A percentile compares a stretch with the other conserved stretches of the same genome.
phyloP scores from a whole-genome alignment of 176 grass and related monocot genomes.

The Thinopyrum elongatum region DNA sequence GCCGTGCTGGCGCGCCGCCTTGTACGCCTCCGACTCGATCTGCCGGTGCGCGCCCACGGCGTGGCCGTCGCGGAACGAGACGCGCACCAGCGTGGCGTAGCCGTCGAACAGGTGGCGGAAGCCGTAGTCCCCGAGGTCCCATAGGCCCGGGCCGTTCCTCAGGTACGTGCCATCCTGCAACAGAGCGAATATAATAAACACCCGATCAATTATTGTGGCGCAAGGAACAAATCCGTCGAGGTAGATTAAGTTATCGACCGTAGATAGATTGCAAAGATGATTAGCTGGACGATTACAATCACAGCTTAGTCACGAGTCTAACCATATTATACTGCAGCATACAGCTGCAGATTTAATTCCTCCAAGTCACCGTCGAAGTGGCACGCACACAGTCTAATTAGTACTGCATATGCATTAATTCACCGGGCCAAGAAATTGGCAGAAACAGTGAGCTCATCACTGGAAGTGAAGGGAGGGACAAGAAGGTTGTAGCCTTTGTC shows the following conservation, averaged over 20 bases:
- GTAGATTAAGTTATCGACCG: neutral
- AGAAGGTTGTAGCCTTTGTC: neutral
- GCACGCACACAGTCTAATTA: slow-evolving; percentile 16
- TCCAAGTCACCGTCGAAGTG: slow-evolving; percentile 26
- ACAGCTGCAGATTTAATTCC: neutral
- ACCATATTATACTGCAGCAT: slow-evolving; percentile 19
- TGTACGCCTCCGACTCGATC: slow-evolving; percentile 96
- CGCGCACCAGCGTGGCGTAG: slow-evolving; percentile 88
- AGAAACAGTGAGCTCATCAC: slow-evolving; percentile 12
- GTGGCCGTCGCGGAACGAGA: slow-evolving; percentile 62
- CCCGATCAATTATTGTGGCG: neutral
- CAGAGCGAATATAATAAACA: neutral
- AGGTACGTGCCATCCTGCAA: slow-evolving; percentile 92
- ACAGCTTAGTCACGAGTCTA: neutral
- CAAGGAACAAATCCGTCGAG: neutral
- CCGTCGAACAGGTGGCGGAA: slow-evolving; percentile 99
- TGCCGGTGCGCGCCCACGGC: slow-evolving; percentile 74
- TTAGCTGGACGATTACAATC: slow-evolving; percentile 6
- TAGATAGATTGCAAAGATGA: slow-evolving; percentile 3
- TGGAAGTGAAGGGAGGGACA: slow-evolving; percentile 13
- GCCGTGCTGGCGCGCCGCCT: slow-evolving; percentile 62
- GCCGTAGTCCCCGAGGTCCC: slow-evolving; percentile 84
- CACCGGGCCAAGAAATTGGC: neutral
- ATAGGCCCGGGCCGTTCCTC: slow-evolving; percentile 86
- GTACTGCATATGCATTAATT: too few species aligned